These are phyloP conservation scores for Pseudocercospora vitis DNA, from an alignment of 2,329 filamentous ascomycete genomes.

Conservation along the genomic window DNA sequence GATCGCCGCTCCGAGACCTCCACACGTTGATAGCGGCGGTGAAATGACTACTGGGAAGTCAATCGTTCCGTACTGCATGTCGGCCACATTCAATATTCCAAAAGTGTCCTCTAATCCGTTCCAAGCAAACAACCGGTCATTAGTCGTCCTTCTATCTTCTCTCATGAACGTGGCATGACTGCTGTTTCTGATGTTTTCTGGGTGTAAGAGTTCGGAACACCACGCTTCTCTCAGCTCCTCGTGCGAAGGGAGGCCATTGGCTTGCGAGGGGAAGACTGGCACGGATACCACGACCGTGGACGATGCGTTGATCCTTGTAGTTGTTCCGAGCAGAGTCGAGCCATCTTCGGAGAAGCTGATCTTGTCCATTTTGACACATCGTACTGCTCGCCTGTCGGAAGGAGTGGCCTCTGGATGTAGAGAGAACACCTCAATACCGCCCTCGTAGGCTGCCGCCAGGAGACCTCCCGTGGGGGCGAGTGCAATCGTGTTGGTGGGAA, in stretches of 20 bases:
- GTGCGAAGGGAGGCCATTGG: constrained; percentile 34
- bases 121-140: constrained; percentile 41
- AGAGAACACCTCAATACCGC: constrained; percentile 81
- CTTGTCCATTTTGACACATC: constrained; percentile 39
- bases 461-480: constrained; percentile 78
- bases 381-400: constrained; percentile 39
- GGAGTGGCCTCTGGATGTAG: constrained; percentile 59
- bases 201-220: constrained; percentile 41
- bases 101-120: constrained; percentile 41
- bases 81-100: constrained; percentile 37
- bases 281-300: constrained; percentile 40
- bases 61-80: constrained; percentile 39
- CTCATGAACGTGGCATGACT: constrained; percentile 41
- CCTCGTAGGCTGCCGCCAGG: constrained; percentile 81
- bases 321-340: constrained; percentile 40
- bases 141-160: constrained; percentile 32
- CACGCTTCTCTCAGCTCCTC: constrained; percentile 42
- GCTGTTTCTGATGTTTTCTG: constrained; percentile 41
- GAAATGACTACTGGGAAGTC: constrained; percentile 42
- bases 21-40: constrained; percentile 40
- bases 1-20: constrained; percentile 40
- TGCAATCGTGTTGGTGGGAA: constrained; percentile 74
- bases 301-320: constrained; percentile 39
- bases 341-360: constrained; percentile 41
- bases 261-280: constrained; percentile 37